A percentile compares a stretch with the other conserved stretches of the same genome.
Conservation (phyloP, 257 asterid genomes). For the Scutellaria minor region DNA sequence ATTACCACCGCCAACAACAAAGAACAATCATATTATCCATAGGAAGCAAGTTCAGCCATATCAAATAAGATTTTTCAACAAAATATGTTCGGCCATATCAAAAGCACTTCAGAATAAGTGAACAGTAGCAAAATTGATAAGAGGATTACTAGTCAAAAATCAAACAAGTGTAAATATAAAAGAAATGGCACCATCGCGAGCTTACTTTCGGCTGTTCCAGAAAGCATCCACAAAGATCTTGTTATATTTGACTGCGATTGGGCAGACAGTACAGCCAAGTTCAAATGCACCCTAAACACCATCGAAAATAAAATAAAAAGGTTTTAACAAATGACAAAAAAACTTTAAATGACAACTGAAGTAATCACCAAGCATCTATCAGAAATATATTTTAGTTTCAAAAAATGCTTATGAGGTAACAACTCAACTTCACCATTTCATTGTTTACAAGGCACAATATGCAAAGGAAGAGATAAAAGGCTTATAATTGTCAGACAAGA, state of each 20-base stretch:
- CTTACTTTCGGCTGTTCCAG: constrained; percentile 87
- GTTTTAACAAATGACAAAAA: constrained; percentile 11
- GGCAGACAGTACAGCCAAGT: constrained; percentile 94
- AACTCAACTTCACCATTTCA: constrained; percentile 17
- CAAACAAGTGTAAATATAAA: background rate
- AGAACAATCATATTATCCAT: constrained; percentile 5
- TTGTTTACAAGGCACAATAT: constrained; percentile 1
- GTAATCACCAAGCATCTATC: constrained; percentile 18
- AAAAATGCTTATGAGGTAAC: background rate
- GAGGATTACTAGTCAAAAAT: background rate
- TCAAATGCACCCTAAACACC: constrained; percentile 91
- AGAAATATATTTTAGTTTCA: background rate
- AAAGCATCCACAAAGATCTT: constrained; percentile 97
- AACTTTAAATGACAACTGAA: constrained; percentile 6
- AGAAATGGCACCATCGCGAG: constrained; percentile 18
- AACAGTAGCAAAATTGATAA: background rate
- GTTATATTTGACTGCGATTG: constrained; percentile 95
- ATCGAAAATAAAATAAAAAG: constrained; percentile 11
- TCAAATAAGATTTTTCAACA: background rate
- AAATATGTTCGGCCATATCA: constrained; percentile 25
- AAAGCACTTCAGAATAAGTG: background rate
- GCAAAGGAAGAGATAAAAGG: background rate
- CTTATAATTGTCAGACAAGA: background rate
- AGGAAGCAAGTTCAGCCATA: constrained; percentile 22
- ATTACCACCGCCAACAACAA: background rate